Evolutionary conservation across 306 rosid genomes (phyloP), one percentile per base, ranked within the genome.

Genomic region (Erythrophleum fordii): DNA sequence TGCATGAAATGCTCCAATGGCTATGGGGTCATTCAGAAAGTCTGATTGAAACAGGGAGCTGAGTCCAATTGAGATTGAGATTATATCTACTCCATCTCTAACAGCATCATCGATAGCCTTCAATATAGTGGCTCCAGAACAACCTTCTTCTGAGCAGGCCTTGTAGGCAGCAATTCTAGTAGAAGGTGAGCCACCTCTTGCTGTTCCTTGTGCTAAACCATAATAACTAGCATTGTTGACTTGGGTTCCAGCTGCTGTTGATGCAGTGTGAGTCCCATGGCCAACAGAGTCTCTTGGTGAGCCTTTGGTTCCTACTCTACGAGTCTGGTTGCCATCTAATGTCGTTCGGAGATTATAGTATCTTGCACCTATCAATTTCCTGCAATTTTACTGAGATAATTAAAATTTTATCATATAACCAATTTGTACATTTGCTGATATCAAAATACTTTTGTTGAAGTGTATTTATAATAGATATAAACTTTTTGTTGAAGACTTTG

Each of bases 1-100:
- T 22, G 99, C 98, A 88, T 95, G 99, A 67, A 95, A 93, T 51
- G 99, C 92, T 85, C 99, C 99, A 52, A 95, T 90, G 73, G 99
- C 94, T 28, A 95, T 93, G 6, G 97, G 93, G 69, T 95, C 99
- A 65, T 48, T 87, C 73, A 88, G 49, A 81, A 86, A 91, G 49
- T 95, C 97, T 0, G 99, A 67, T 62, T 89, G 92, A 71, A 91
- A 83, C 2, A 91, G 18, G 5, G 95, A 86, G 81, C 72, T 85
- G 77, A 88, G 83, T 59, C 99, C 99, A 83, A 95, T 84, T 66
- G 99, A 95, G 51, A 95, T 88, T 3, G 99, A 95, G 80, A 95
- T 93, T 51, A 95, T 82, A 35, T 95, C 97, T 10, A 95, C 99
- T 48, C 98, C 99, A 84, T 95, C 99, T 37, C n/a, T 81, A 17